Evolutionary conservation across 1,139 yeast species (phyloP), one percentile per base, ranked within the genome.

Genomic region (Candida buenavistaensis): DNA sequence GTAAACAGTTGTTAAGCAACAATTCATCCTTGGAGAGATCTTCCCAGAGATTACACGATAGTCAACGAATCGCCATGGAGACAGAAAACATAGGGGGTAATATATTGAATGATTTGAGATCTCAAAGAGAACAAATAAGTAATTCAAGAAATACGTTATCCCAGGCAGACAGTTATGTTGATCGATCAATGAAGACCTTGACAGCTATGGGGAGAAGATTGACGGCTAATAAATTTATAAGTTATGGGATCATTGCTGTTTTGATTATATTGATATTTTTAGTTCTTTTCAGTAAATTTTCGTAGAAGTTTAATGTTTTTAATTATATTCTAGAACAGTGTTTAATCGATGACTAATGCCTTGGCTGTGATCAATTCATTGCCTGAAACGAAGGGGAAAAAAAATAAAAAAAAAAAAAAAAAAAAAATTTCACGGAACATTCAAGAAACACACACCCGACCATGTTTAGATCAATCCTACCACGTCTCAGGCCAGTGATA

Each of bases 161-260:
- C 61, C 94, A 89, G 44, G 97, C 98, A 0, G 97, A 94, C 54
- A 80, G 85, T 1, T 89, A 90, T 52, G 96, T 94, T 35, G 98
- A 92, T 59, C 82, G 84, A 55, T 82, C 95, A 36, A 77, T 94
- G 40, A 78, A 85, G 40, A 94, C 98, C 1, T 68, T 94, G 52
- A 82, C 88, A 51, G 75, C 88, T 14, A 94, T 94, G 98, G 84
- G 96, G 20, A 75, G 97, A 59, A 68, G 98, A 52, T 74, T 92
- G 71, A 90, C 95, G n/a, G 95, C 97, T 4, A 94, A 94, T 62
- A 84, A 89, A 59, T 74, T 90, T 49, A 87, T 94, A 43, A 89
- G 96, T 40, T 88, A 89, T 51, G 96, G 95, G n/a, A 92, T 94
- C 40, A 92, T 94, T 40, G 96, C 86, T 2, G 90, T 92, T 11